Conservation (phyloP, 2,329 filamentous ascomycete genomes). For the Exophiala sp. region DNA sequence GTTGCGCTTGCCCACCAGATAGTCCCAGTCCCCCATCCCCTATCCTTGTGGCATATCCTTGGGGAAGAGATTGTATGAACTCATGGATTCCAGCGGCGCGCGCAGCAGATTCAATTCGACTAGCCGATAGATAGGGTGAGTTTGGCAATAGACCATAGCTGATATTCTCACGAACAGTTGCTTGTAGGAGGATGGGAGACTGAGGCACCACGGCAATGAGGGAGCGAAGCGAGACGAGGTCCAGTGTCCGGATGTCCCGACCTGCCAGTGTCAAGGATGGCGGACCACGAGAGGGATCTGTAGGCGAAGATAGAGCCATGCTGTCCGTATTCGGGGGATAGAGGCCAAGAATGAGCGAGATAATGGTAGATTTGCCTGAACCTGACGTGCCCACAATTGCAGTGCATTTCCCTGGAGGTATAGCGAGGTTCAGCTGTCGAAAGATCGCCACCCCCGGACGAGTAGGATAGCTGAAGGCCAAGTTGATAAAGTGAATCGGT, state of each 20-base stretch:
- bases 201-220: constrained; percentile 58
- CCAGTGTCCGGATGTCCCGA: constrained; percentile 52
- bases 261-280: constrained; percentile 52
- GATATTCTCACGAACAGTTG: constrained; percentile 52
- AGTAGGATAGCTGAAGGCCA: constrained; percentile 68
- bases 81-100: constrained; percentile 61
- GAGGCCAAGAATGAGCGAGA: constrained; percentile 66
- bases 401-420: constrained; percentile 59
- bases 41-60: constrained; percentile 65
- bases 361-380: constrained; percentile 83
- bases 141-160: constrained; percentile 62
- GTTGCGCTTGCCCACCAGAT: constrained; percentile 76
- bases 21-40: constrained; percentile 64
- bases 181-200: constrained; percentile 54
- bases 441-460: constrained; percentile 52
- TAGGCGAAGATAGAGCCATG: constrained; percentile 1
- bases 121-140: constrained; percentile 46
- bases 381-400: constrained; percentile 81
- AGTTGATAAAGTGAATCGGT: constrained; percentile 54
- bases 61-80: constrained; percentile 66
- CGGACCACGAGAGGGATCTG: constrained; percentile 12
- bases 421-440: constrained; percentile 57
- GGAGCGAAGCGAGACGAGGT: constrained; percentile 56
- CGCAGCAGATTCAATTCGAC: constrained; percentile 48
- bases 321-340: constrained; percentile 45